Evolutionary conservation across 345 rosid species (phyloP).

Genomic region (Raphanus raphanistrum): DNA sequence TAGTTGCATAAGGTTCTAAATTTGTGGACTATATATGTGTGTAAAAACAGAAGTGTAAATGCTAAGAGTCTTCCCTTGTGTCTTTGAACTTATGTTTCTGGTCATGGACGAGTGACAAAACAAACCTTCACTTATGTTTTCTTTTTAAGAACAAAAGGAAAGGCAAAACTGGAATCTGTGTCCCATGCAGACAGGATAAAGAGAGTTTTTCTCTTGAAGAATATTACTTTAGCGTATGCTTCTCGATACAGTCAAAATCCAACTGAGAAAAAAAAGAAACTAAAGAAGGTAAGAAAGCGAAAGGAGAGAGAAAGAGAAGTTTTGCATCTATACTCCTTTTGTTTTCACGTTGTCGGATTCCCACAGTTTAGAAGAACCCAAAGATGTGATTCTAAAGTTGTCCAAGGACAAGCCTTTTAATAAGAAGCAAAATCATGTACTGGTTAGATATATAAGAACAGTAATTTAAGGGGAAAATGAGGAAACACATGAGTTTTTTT

Average conservation of each 20-base stretch:
- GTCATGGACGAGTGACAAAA: conserved; percentile 16
- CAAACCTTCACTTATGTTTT: conserved; percentile 11
- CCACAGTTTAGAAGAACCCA: conserved; percentile 35
- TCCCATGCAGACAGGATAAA: conserved; percentile 49
- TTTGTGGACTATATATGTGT: neutral
- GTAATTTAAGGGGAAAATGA: no score
- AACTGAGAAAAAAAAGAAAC: conserved; percentile 23
- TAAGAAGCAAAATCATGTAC: neutral
- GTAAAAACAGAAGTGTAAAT: neutral
- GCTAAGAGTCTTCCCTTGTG: neutral
- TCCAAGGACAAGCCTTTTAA: conserved; percentile 19
- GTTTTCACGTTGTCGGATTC: conserved; percentile 38
- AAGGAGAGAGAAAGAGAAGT: conserved; percentile 34
- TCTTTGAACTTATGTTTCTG: neutral
- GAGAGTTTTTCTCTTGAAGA: conserved; percentile 39
- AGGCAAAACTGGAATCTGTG: conserved; percentile 47
- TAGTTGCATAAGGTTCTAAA: neutral
- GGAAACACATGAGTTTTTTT: no score
- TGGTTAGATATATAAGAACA: neutral
- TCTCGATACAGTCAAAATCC: conserved; percentile 62
- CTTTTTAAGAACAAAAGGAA: conserved; percentile 29
- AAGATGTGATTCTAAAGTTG: conserved; percentile 27
- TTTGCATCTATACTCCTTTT: conserved; percentile 35
- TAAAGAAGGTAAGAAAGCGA: conserved; percentile 29
- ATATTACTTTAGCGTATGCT: conserved; percentile 54